Percentiles rank a stretch among this genome's conserved stretches.
Evolutionary conservation across 495 filamentous ascomycete genomes (phyloP).

Genomic region (Xylona heveae): DNA sequence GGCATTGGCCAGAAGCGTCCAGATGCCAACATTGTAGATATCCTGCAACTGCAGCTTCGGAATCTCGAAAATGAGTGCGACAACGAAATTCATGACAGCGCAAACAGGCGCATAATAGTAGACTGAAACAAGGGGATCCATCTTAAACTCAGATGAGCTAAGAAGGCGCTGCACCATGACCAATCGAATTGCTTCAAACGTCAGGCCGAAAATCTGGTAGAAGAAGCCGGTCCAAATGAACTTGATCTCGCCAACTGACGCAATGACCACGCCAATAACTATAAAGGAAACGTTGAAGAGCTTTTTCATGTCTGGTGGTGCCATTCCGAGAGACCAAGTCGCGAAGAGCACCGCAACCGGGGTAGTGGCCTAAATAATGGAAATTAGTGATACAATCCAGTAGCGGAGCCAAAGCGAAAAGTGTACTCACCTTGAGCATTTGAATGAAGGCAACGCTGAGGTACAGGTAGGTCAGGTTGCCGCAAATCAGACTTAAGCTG

Average conservation of each 20-base stretch:
- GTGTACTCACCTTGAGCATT: constrained; percentile 65
- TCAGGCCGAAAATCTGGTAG: constrained; percentile 64
- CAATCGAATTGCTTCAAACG: constrained; percentile 78
- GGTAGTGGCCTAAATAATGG: constrained; percentile 46
- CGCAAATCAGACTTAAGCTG: constrained; percentile 83
- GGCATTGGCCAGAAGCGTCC: constrained; percentile 60
- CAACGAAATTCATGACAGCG: constrained; percentile 67
- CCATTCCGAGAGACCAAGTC: constrained; percentile 63
- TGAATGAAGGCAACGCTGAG: constrained; percentile 90
- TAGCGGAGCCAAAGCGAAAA: background rate
- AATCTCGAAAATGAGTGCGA: constrained; percentile 60
- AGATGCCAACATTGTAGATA: constrained; percentile 52
- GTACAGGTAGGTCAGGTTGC: constrained; percentile 83
- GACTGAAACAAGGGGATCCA: constrained; percentile 87
- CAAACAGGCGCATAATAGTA: constrained; percentile 95
- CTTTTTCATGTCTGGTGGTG: constrained; percentile 53
- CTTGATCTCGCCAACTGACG: constrained; percentile 80
- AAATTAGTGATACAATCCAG: constrained; percentile 9
- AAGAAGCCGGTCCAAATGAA: constrained; percentile 76
- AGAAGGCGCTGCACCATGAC: constrained; percentile 82
- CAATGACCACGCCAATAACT: constrained; percentile 75
- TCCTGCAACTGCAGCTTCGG: constrained; percentile 48
- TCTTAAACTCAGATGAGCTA: constrained; percentile 83
- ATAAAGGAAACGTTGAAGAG: constrained; percentile 76
- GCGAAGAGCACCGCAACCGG: constrained; percentile 75